Conservation (phyloP, 2,329 filamentous ascomycete species). For the Diaporthe aspalathi region DNA sequence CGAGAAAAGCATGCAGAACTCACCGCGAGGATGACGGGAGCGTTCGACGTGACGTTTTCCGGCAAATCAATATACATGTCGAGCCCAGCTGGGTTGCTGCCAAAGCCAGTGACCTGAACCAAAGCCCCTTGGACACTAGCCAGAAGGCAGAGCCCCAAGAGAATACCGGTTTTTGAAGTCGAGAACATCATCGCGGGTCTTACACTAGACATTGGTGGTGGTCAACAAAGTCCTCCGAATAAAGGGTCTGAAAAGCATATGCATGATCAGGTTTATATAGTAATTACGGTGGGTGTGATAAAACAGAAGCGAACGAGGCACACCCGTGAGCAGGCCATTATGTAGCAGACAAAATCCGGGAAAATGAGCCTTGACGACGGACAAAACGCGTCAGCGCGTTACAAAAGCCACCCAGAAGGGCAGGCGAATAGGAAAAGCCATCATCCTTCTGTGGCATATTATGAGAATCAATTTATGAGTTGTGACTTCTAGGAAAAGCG, state of each 20-base stretch:
- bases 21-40: constrained; percentile 4
- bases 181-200: background rate
- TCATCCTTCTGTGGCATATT: background rate
- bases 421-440: background rate
- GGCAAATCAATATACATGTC: constrained; percentile 3
- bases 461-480: background rate
- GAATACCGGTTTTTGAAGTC: background rate
- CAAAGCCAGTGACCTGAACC: background rate
- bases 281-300: background rate
- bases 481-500: background rate
- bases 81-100: background rate
- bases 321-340: background rate
- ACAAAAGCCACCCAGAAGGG: background rate
- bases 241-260: too few species aligned
- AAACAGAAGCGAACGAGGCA: background rate
- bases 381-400: background rate
- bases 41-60: background rate
- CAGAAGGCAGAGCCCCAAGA: background rate
- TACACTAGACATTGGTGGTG: background rate
- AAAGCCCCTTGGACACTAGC: background rate
- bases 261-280: background rate
- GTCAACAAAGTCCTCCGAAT: too few species aligned
- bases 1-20: background rate
- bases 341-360: background rate
- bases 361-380: background rate